Evolutionary conservation across 192 early-diverging fungal species (phyloP).

Genomic region (Globomyces pollinis-pini): DNA sequence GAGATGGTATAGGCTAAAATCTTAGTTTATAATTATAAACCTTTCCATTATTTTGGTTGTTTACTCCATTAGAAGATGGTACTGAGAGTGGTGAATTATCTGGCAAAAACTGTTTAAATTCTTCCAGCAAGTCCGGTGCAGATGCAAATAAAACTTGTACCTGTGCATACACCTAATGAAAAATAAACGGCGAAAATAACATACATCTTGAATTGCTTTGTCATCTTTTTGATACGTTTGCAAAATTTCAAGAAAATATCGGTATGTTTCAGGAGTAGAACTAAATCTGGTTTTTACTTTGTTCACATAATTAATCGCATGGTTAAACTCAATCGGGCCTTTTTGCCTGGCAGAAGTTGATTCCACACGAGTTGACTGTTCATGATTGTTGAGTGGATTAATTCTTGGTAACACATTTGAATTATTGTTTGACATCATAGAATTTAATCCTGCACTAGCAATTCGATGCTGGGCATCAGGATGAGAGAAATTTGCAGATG

Average conservation of each 20-base stretch:
- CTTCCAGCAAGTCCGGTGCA: conserved; percentile 84
- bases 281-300: conserved; percentile 98
- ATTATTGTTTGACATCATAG: too few relatives aligned
- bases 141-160: conserved; percentile 81
- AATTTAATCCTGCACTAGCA: neutral
- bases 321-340: conserved; percentile 87
- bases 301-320: conserved; percentile 99
- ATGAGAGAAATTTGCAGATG: neutral
- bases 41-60: conserved; percentile 47
- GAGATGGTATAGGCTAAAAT: neutral
- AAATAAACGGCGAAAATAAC: neutral
- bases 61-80: neutral
- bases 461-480: neutral
- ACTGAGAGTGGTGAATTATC: conserved; percentile 42
- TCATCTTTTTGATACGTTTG: conserved; percentile 97
- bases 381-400: neutral
- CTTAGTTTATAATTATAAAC: conserved; percentile 15
- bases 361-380: neutral
- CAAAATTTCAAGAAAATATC: conserved; percentile 94
- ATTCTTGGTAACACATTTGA: too few relatives aligned
- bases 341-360: neutral
- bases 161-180: conserved; percentile 90
- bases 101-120: conserved; percentile 98
- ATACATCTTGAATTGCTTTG: conserved; percentile 91
- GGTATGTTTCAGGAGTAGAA: conserved; percentile 90